Evolutionary conservation across 1,284 basidiomycete genomes (phyloP), one percentile per base, ranked within the genome.

Genomic region (Naganishia cerealis): DNA sequence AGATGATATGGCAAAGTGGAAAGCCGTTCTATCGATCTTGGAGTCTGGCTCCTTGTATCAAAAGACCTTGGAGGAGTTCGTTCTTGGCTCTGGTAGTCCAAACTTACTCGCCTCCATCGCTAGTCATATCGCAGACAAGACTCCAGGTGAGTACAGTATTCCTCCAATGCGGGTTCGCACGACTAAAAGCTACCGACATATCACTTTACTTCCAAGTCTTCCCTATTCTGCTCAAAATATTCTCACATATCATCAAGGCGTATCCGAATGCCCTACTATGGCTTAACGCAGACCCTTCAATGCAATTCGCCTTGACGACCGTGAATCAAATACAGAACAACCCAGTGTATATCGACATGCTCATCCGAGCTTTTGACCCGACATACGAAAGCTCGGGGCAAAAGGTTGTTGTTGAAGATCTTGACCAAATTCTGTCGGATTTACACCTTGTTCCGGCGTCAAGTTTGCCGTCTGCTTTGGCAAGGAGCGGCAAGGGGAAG

Each of bases 271-370:
- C 85, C 84, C 55, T 82, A 16, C 76, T 90, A 16, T 94, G 92
- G 92, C 75, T 80, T 24, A 86, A 84, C 42, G 67, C 70, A 46
- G 88, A 91, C 75, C 81, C 71, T 3, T 78, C 79, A 0, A 73
- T 78, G 2, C 78, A 81, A 42, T 73, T 78, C 10, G 88, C 91
- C 0, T 85, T 87, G 71, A 84, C 89, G 48, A 84, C 91, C 1
- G 88, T 93, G 73, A 90, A 89, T 72, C 85, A 88, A n/a, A 85
- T 94, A 74, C 90, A 89, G 77, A 87, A 90, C 73, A 94, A 92
- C 75, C 76, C 84, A 0, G 83, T 85, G 1, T 90, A 87, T 74
- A 77, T 83, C 46, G 77, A 83, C 21, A 75, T 87, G 29, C 74
- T 91, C 7, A 81, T 83, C 57, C 43, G 56, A 0, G 57, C 56